These are phyloP conservation scores for Tetrastigma voinierianum DNA, from an alignment of 164 flowering plant species.

Conservation along the genomic window DNA sequence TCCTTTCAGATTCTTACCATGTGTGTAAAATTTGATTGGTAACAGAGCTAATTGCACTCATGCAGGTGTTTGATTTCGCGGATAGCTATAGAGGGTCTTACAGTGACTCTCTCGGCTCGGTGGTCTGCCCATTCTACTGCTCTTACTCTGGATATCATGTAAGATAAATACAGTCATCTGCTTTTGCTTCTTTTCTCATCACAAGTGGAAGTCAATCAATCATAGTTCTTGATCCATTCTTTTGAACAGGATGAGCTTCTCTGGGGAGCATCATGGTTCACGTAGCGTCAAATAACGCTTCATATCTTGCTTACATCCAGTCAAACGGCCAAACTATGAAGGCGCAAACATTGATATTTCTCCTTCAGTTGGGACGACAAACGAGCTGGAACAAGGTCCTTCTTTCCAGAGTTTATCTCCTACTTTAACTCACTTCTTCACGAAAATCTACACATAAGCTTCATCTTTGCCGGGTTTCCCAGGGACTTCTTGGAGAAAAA, in stretches of 20 bases:
- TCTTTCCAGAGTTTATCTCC: slow-evolving; percentile 62
- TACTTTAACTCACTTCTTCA: background rate
- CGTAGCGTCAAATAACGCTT: slow-evolving; percentile 53
- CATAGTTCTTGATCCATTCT: background rate
- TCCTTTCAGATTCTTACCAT: background rate
- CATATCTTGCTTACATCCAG: slow-evolving; percentile 71
- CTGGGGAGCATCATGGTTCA: slow-evolving; percentile 99
- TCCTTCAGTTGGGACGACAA: slow-evolving; percentile 98
- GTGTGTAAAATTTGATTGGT: background rate
- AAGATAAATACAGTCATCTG: slow-evolving; percentile 17
- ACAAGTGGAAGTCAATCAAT: background rate
- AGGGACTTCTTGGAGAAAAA: slow-evolving; percentile 64
- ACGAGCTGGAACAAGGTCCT: slow-evolving; percentile 76
- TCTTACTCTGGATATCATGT: slow-evolving; percentile 93
- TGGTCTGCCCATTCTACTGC: slow-evolving; percentile 95
- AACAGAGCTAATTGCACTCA: background rate
- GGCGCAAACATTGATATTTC: slow-evolving; percentile 80
- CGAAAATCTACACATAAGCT: background rate
- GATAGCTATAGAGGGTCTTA: slow-evolving; percentile 81
- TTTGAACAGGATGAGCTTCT: slow-evolving; percentile 81
- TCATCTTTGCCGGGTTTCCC: background rate
- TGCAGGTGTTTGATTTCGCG: slow-evolving; percentile 85
- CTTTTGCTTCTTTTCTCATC: background rate
- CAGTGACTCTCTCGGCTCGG: slow-evolving; percentile 73
- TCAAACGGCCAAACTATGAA: slow-evolving; percentile 73